Evolutionary conservation across 352 stramenopile species (phyloP), one percentile per base, ranked within the genome.

Genomic region (Phytophthora meadii): DNA sequence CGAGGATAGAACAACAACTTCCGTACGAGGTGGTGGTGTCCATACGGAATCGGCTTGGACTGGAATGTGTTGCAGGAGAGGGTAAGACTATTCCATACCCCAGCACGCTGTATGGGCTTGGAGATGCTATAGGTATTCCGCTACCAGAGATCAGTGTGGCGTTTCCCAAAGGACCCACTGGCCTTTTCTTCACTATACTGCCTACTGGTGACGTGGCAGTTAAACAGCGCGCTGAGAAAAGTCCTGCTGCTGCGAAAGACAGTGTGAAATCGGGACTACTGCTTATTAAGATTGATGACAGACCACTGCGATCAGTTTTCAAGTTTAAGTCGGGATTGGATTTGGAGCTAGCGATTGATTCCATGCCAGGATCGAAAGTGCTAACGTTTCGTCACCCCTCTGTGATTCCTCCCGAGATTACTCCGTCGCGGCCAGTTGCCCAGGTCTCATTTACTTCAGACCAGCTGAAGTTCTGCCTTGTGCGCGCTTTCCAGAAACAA

Each of bases 341-440:
- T 59, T 55, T 91, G 30, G 77, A 91, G 54, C 32, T 76, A 2
- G 68, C 72, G 7, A 68, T 96, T 14, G 73, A 95, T 45, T 57
- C 57, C 0, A 90, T 89, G 55, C 48, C 69, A 17, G 74, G 59
- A 27, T 55, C 58, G 28, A 81, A 87, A 30, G 71, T 94, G 5
- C 57, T 96, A 48, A 96, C 87, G 0, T 96, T 96, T 60, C 87
- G 86, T 4, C 83, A 95, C 54, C 89, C 87, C 0, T 61, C 81
- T 9, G 78, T 87, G 27, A 82, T 79, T 39, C 60, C 79, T 8
- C 66, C 73, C 9, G 76, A 87, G 40, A 70, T 93, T 6, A 93
- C 84, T 15, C 84, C 87, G 4, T 63, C 72, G 28, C 78, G 66
- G 1, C 22, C 77, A 7, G 84, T 94, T 0, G 76, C 82, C 3